Evolutionary conservation across 441 rosid genomes (phyloP), one percentile per base, ranked within the genome.

Genomic region (Mallotus repandus): DNA sequence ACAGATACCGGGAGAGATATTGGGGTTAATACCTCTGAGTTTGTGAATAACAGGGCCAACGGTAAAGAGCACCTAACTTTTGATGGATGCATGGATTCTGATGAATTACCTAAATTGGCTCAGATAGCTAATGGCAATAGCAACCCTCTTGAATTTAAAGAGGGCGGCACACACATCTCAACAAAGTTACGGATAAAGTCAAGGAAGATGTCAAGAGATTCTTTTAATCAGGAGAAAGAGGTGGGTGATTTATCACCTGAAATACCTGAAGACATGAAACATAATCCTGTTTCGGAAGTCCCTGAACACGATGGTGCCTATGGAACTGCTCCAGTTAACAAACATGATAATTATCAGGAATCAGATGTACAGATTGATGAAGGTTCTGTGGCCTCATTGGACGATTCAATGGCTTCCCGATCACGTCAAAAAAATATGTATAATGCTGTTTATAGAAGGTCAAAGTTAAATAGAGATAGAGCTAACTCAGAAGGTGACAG

Each of bases 361-460:
- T 73, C 78, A 57, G 83, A 80, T 77, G 77, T 82, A 79, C 86
- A 65, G 72, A 72, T 60, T 77, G 76, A 77, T 72, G 84, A 77
- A 76, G 71, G 69, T 78, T 77, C 81, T 71, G 50, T 69, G 35
- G 75, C 82, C 43, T 69, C 73, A 65, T 50, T 79, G 67, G 79
- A 80, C 71, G 85, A 80, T 43, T 66, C 86, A 32, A 41, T 45
- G 76, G 81, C 68, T 61, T 75, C 80, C 56, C 75, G 55, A 14
- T 76, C 83, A 16, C 83, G 82, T 70, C 82, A 91, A 9, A 89
- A 81, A 85, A 90, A 85, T 84, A 87, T 86, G 93, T 92, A 79
- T 78, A 77, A 80, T 84, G 91, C 81, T 77, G 99, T 96, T 67
- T 96, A 96, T 81, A 87, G 78, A 85, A 92, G 99, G 81, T 86